Evolutionary conservation across 1,284 basidiomycete species (phyloP), one percentile per base, ranked within the genome.

Genomic region (Earliella scabrosa): DNA sequence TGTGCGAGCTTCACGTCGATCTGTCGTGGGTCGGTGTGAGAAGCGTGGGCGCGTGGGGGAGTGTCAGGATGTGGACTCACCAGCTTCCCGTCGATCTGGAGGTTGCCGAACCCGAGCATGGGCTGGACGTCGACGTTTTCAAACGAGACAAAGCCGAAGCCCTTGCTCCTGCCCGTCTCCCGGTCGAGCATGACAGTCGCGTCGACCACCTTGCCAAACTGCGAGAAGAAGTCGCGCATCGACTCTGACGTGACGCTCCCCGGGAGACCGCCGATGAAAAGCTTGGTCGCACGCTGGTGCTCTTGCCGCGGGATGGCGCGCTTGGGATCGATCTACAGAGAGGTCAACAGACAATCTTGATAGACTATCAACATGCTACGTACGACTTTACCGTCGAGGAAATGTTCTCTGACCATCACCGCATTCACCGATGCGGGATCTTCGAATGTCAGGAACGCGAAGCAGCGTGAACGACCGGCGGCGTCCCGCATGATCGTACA

Each of bases 131-230:
- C 87, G 9, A 88, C 87, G 63, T 96, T 92, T 68, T 95, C 92
- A 66, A 98, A 97, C 0, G 95, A 97, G 20, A 99, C 90, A 69
- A 99, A 99, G 0, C 97, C 97, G 66, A 98, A 99, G 5, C 97
- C 97, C 72, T 99, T 97, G 74, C 93, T 95, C 45, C 96, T 79
- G 31, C 93, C 92, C 16, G 95, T 98, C 72, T 98, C 95, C 50
- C 95, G 90, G 75, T 99, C 97, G 68, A 98, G 85, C 97, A 99
- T 99, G 68, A 99, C 94, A 0, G 95, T 98, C 47, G 96, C 95
- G 72, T 99, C 97, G 68, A 96, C 90, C 59, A 99, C 94, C 64
- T 88, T 89, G 57, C 97, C 97, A 68, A 85, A 92, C 69, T 96
- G 92, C 40, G 88, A 86, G 73, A 98, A 97, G 77, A 92, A 97